phyloP scores from a whole-genome alignment of 208 protist species.

The Acanthamoeba sp. region DNA sequence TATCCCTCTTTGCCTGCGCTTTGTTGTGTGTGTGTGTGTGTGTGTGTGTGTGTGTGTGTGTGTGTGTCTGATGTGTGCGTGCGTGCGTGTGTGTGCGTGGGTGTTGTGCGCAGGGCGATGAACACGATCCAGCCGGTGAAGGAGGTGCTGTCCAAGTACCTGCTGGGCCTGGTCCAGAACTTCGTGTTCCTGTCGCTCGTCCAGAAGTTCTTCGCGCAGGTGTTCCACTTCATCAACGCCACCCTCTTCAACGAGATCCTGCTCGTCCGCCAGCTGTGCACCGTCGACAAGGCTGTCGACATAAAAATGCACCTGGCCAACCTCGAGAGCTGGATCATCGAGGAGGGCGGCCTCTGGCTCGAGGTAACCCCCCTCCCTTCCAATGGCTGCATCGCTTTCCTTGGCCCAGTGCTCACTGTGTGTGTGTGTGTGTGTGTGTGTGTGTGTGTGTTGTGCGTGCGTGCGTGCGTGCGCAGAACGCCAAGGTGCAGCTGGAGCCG shows the following conservation, averaged over 20 bases:
- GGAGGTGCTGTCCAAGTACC: background rate
- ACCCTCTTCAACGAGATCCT: conserved; percentile 72
- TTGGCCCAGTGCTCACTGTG: background rate
- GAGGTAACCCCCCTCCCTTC: background rate
- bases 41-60: too few species aligned
- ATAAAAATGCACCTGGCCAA: conserved; percentile 58
- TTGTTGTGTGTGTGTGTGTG: background rate
- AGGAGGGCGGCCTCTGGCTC: conserved; percentile 66
- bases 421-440: background rate
- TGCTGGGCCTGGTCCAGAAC: conserved; percentile 49
- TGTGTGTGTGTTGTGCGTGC: background rate
- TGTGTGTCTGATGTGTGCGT: too few species aligned
- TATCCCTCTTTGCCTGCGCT: background rate
- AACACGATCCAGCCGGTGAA: conserved; percentile 10
- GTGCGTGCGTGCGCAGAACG: background rate
- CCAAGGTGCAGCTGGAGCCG: conserved; percentile 7
- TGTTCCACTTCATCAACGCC: conserved; percentile 70
- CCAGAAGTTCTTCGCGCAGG: conserved; percentile 63
- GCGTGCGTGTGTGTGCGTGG: too few species aligned
- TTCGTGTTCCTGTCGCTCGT: conserved; percentile 6
- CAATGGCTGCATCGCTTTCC: background rate
- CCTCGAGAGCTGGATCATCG: conserved; percentile 46
- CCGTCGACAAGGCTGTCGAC: conserved; percentile 45
- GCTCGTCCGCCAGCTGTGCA: conserved; percentile 21
- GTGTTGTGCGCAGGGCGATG: background rate